Conservation (phyloP, 192 early-diverging fungal genomes). For the Backusella tarrabulga region DNA sequence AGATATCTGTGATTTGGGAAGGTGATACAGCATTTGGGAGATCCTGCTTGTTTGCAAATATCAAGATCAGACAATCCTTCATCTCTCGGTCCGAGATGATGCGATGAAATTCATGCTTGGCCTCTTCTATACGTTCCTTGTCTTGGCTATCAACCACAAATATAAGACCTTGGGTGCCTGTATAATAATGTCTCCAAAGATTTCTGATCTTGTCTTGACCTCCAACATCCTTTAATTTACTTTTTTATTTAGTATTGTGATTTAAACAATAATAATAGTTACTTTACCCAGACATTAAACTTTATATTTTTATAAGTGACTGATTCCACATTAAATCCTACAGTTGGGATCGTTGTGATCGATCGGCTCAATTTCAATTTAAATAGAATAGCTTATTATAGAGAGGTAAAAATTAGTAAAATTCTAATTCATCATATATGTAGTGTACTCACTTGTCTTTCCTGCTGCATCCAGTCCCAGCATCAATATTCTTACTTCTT, state of each 20-base stretch:
- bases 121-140: constrained; percentile 84
- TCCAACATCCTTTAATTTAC: constrained; percentile 82
- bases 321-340: constrained; percentile 89
- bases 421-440: no score
- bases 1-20: constrained; percentile 89
- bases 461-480: constrained; percentile 88
- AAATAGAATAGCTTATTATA: constrained; percentile 82
- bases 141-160: constrained; percentile 90
- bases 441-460: constrained; percentile 73
- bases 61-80: constrained; percentile 77
- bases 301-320: constrained; percentile 80
- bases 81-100: constrained; percentile 86
- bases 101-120: constrained; percentile 78
- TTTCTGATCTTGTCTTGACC: constrained; percentile 93
- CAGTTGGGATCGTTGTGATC: constrained; percentile 99
- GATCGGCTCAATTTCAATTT: constrained; percentile 98
- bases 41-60: constrained; percentile 61
- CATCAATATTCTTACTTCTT: constrained; percentile 98
- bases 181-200: constrained; percentile 85
- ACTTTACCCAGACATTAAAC: constrained; percentile 48
- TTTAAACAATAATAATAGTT: constrained; percentile 92
- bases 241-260: constrained; percentile 72
- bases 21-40: constrained; percentile 68
- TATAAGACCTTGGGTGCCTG: constrained; percentile 84
- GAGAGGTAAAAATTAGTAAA: not conserved